Evolutionary conservation across 768 basidiomycete genomes (phyloP), one percentile per base, ranked within the genome.

Genomic region (Russula sp.): DNA sequence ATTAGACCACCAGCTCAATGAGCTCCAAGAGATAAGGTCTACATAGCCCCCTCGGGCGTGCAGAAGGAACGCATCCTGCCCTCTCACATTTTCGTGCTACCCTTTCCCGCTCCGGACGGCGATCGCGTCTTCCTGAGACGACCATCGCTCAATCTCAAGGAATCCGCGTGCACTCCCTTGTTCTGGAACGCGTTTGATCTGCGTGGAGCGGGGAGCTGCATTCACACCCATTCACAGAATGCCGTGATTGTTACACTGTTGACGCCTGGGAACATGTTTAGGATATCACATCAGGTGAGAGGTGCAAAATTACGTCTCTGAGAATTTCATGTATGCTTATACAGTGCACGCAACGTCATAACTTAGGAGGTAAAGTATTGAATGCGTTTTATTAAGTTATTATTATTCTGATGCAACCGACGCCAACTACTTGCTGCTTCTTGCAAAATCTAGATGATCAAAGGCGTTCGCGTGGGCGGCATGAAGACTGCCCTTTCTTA

Each of bases 121-220:
- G 86, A 90, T 71, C 82, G 92, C 58, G 78, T 87, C 59, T 92
- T 93, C 74, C 82, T 94, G 57, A 83, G 92, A 57, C 84, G 87
- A 30, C 92, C 93, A 11, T 77, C 79, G 13, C 73, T 79, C 65
- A 82, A 85, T 63, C 79, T 94, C 64, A 93, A 90, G 70, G 91
- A 94, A 71, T 90, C 88, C 1, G 89, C 89, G 0, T 94, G 93
- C 73, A 94, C 92, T 0, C 93, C 93, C 14, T 78, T 94, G 18
- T 95, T 95, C 78, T 94, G 90, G 90, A 93, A 92, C 71, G 90
- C 92, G 2, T 95, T 93, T 72, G 87, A 88, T 36, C 75, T 90
- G 67, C 80, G 90, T 24, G 77, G 81, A 63, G 91, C 92, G 2
- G 89, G 89, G 1, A 90, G 90, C 50, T 94, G 92, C 70, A 92